Base-by-base conservation (phyloP, 257 asterid species). In the Prunella vulgaris region DNA sequence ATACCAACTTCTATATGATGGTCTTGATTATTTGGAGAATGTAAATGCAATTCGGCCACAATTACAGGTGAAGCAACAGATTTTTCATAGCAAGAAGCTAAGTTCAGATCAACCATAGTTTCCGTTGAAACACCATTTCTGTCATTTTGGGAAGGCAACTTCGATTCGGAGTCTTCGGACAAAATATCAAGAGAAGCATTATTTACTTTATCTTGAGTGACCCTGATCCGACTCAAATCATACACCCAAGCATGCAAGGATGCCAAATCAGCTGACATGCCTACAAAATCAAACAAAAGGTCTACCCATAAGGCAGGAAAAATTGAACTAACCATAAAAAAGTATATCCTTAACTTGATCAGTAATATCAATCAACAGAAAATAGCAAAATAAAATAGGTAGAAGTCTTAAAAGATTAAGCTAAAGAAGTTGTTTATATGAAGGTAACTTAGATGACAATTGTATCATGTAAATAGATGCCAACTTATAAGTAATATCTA, bases 261-360 rank as follows among this genome's bases (percentile, higher is more conserved):
- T 59, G 86, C 60, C 90, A 92, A 78, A 75, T 74, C 91, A 70
- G 49, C 70, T 35, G 95, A 81, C 77, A 87, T 64, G 61, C 88
- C 98, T 92, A 69, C 64, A 74, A 61, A 73, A 68, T 57, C 66
- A 74, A 81, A 77, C 51, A 53, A 42, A 72, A 54, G 33, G 24
- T 60, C 9, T 24, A 49, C 46, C 53, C 21, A 22, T 3, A 48
- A 60, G 27, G 58, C 56, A 58, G 42, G 18, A 60, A 13, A 67
- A 30, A 25, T 30, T 65, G 22, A 71, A 62, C 17, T 4, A 37
- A 52, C 71, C 58, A 53, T 25, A 53, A 30, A 64, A 27, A 24
- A 20, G 66, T 13, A 64, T 21, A 60, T 12, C 5, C 49, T 56
- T 52, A 48, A 51, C n/a, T 49, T 4, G 9, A 60, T 64, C 58